These are phyloP conservation scores for Apiotrichum laibachii DNA, from an alignment of 1,284 basidiomycete species.

Conservation along the genomic window DNA sequence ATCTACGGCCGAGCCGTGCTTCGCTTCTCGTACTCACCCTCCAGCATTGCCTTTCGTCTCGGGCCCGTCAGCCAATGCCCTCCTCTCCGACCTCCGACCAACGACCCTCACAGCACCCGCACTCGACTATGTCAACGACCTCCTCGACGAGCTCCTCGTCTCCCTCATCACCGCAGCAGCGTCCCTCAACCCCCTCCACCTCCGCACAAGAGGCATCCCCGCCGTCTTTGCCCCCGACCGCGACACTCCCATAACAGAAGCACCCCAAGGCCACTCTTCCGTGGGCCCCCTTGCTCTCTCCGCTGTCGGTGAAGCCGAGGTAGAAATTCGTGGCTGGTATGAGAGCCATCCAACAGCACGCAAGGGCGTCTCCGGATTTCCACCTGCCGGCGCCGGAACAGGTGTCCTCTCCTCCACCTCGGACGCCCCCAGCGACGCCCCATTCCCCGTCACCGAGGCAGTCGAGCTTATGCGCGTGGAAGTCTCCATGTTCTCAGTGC, in stretches of 20 bases:
- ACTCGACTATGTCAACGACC: constrained; percentile 71
- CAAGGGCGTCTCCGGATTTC: constrained; percentile 27
- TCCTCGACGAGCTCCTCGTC: constrained; percentile 83
- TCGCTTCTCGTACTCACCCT: background rate
- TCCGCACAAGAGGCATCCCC: constrained; percentile 66
- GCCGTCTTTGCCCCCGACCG: constrained; percentile 63
- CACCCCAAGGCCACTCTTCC: constrained; percentile 20
- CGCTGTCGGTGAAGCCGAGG: constrained; percentile 84
- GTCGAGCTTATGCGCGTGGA: constrained; percentile 44
- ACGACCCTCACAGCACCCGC: constrained; percentile 73
- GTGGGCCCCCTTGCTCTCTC: constrained; percentile 69
- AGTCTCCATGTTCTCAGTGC: constrained; percentile 45
- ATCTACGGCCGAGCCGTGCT: background rate
- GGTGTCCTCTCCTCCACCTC: constrained; percentile 22
- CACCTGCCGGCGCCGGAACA: constrained; percentile 33
- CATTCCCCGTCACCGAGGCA: constrained; percentile 40
- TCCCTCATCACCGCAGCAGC: constrained; percentile 66
- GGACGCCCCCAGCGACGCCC: constrained; percentile 1
- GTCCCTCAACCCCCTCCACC: constrained; percentile 69
- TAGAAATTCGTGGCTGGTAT: constrained; percentile 79
- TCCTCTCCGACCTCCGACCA: constrained; percentile 85
- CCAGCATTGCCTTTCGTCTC: constrained; percentile 56
- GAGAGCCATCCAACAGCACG: constrained; percentile 51
- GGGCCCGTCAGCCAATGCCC: constrained; percentile 74
- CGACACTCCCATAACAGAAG: constrained; percentile 8